Conservation (phyloP, 1,284 basidiomycete genomes). For the Termitomyces sp. region DNA sequence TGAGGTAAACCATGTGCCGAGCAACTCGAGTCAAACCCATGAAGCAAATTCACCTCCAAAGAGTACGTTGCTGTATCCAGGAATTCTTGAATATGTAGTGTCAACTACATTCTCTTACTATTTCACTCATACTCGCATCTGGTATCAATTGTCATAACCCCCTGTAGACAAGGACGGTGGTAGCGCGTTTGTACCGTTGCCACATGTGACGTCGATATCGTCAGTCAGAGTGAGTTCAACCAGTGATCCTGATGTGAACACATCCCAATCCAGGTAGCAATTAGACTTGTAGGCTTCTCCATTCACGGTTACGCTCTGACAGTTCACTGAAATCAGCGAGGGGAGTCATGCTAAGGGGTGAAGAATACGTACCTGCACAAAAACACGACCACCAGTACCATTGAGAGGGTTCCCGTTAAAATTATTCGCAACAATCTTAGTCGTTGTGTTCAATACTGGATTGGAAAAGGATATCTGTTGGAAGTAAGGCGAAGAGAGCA, state of each 20-base stretch:
- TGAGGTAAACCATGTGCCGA: no score
- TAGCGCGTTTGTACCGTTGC: slow-evolving; percentile 38
- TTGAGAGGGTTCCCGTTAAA: slow-evolving; percentile 49
- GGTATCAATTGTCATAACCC: slow-evolving; percentile 33
- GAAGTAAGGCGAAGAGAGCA: slow-evolving; percentile 62
- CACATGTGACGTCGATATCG: slow-evolving; percentile 48
- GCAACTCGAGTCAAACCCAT: no score
- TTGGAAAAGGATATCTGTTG: slow-evolving; percentile 55
- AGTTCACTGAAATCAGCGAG: not conserved
- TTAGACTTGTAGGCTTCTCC: slow-evolving; percentile 53
- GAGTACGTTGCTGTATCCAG: no score
- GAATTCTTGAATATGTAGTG: no score
- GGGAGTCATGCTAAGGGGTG: not conserved
- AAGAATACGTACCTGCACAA: slow-evolving; percentile 41
- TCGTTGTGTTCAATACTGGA: slow-evolving; percentile 50
- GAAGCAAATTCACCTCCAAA: no score
- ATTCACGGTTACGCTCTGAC: slow-evolving; percentile 51
- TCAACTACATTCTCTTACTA: not conserved
- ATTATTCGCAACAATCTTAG: slow-evolving; percentile 46
- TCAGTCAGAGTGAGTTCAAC: slow-evolving; percentile 52
- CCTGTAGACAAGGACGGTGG: slow-evolving; percentile 61
- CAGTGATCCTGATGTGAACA: slow-evolving; percentile 45
- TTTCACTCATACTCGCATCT: not conserved
- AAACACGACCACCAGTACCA: slow-evolving; percentile 50
- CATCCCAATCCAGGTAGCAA: slow-evolving; percentile 60